Percentiles rank a stretch among this genome's conserved stretches.
These are phyloP conservation scores for Pichia sp. DNA, from an alignment of 1,139 yeast genomes.

Conservation along the genomic window DNA sequence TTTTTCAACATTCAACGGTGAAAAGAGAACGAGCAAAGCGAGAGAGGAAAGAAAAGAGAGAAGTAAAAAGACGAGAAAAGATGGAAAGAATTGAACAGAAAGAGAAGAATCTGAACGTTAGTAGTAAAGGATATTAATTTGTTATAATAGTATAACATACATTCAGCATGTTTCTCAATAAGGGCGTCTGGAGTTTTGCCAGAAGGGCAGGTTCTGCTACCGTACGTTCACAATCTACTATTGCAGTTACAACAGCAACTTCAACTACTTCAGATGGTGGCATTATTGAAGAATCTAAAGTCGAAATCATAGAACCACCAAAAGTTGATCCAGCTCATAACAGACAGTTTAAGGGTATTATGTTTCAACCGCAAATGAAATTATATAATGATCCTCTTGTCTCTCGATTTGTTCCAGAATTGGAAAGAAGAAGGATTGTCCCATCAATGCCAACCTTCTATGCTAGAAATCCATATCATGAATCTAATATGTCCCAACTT, in stretches of 20 bases:
- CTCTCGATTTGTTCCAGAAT: slow-evolving; percentile 34
- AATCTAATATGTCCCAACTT: slow-evolving; percentile 57
- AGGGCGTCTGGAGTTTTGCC: neutral
- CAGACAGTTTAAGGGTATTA: slow-evolving; percentile 7
- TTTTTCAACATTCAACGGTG: neutral
- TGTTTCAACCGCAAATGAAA: slow-evolving; percentile 14
- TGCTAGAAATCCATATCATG: slow-evolving; percentile 77
- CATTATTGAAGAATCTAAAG: neutral
- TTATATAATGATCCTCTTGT: slow-evolving; percentile 19
- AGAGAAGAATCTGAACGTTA: too few species aligned
- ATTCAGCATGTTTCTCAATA: neutral
- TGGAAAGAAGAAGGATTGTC: slow-evolving; percentile 58
- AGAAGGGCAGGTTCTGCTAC: neutral
- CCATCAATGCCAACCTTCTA: slow-evolving; percentile 67
- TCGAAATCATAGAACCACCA: slow-evolving; percentile 11
- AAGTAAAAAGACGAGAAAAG: neutral
- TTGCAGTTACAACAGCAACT: neutral
- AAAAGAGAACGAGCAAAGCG: neutral
- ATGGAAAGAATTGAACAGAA: too few species aligned
- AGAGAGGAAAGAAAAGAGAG: neutral
- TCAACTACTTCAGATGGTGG: neutral
- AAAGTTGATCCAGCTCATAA: slow-evolving; percentile 8
- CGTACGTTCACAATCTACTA: neutral
- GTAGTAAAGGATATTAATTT: too few species aligned
- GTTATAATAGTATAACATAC: too few species aligned